phyloP scores from a whole-genome alignment of 2,329 filamentous ascomycete genomes.

The Neophaeococcomyces aloes region DNA sequence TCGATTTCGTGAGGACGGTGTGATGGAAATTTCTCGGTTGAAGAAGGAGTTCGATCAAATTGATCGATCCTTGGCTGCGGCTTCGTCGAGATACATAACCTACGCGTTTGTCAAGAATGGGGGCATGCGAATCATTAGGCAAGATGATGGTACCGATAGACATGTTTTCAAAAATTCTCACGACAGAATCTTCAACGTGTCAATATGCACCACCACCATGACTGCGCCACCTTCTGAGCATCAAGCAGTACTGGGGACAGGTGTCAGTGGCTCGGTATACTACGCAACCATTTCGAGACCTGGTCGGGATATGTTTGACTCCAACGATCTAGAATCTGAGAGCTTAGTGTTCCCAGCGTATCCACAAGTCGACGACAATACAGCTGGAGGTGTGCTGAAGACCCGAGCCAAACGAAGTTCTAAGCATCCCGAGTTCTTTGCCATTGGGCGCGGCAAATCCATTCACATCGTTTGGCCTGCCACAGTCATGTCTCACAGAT shows the following conservation, averaged over 20 bases:
- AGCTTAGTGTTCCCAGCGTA: conserved; percentile 85
- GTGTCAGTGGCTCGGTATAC: conserved; percentile 92
- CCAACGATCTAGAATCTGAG: conserved; percentile 68
- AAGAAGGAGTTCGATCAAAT: conserved; percentile 98
- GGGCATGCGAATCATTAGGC: conserved; percentile 83
- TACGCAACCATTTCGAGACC: conserved; percentile 74
- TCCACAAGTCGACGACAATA: conserved; percentile 75
- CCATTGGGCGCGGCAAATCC: conserved; percentile 87
- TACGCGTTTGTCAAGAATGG: conserved; percentile 91
- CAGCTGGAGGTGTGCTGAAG: conserved; percentile 85
- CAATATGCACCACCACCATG: conserved; percentile 60
- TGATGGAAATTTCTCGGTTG: conserved; percentile 85
- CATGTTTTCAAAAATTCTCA: conserved; percentile 85
- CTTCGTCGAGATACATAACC: conserved; percentile 81
- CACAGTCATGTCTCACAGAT: conserved; percentile 41
- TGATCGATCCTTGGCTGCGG: conserved; percentile 83
- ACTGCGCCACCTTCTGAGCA: conserved; percentile 46
- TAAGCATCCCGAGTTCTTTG: conserved; percentile 84
- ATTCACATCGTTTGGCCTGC: conserved; percentile 73
- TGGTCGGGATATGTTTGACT: conserved; percentile 68
- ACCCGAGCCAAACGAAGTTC: conserved; percentile 86
- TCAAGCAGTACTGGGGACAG: conserved; percentile 82
- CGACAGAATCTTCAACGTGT: conserved; percentile 90
- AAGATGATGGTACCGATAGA: conserved; percentile 83
- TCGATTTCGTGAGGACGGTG: conserved; percentile 62